Evolutionary conservation across 2,329 filamentous ascomycete species (phyloP), one percentile per base, ranked within the genome.

Genomic region (Cyanodermella asteris): DNA sequence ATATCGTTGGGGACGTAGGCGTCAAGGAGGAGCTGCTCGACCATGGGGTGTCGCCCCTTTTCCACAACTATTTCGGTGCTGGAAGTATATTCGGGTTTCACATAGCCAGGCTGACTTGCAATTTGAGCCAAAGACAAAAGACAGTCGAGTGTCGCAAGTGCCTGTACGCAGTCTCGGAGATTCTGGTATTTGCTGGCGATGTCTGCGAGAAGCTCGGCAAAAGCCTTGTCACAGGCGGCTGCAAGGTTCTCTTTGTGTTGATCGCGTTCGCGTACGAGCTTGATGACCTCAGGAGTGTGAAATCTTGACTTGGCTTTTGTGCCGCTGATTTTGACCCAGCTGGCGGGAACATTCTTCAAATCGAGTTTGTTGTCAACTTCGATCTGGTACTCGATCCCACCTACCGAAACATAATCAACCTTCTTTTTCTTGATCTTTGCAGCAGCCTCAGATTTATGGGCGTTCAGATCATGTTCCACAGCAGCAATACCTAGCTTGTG

Each of bases 161-260:
- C 68, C 27, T 82, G 71, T 8, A 97, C 72, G 34, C 75, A 77
- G 41, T 94, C 87, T 16, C 87, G 76, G 34, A 94, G 70, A 4
- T 72, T 64, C 43, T 91, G 81, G 46, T 97, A 97, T 35, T 80
- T 71, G n/a, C 65, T 55, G 6, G 76, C 69, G 24, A 97, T 75
- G 18, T 73, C 64, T 4, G 57, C 47, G 6, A 94, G 63, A 5
- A 94, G 60, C 9, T 59, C 54, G 4, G 54, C 52, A 49, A 87
- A 97, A 4, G 84, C 84, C 15, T 59, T 55, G 40, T 94, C 82
- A 45, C 87, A 97, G 20, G 84, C 82, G 7, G 81, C 81, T 3
- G 81, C 80, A 8, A 97, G 65, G 3, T 78, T 73, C 48, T 97
- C 87, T 42, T 84, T 91, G 50, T 93, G 76, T 40, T 93, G 84